phyloP scores from a whole-genome alignment of 805 yeast genomes.

The Lipomyces orientalis region DNA sequence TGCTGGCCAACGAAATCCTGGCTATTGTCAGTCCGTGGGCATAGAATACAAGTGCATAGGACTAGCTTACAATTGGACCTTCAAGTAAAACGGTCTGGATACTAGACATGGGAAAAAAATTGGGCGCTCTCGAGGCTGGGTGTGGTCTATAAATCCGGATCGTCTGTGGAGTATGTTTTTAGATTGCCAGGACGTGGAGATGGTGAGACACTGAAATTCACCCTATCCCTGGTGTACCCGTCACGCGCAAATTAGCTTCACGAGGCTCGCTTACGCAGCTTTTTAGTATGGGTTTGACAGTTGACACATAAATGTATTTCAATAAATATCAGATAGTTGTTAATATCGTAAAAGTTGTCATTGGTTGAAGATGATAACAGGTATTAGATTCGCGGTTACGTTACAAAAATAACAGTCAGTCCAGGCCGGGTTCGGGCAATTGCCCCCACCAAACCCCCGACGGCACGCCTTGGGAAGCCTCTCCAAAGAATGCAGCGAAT shows the following conservation, averaged over 20 bases:
- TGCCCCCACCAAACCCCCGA: neutral
- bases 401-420: neutral
- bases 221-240: neutral
- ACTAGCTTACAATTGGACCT: constrained; percentile 22
- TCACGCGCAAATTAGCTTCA: neutral
- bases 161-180: neutral
- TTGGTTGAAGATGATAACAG: neutral
- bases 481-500: no score
- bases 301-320: no score
- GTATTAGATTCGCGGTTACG: neutral
- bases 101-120: neutral
- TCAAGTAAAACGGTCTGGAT: constrained; percentile 8
- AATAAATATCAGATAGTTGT: no score
- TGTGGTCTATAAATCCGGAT: neutral
- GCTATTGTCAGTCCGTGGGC: neutral
- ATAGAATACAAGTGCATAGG: neutral
- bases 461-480: neutral
- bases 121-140: neutral
- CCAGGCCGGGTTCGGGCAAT: neutral
- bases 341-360: neutral
- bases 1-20: constrained; percentile 62
- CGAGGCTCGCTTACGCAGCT: neutral
- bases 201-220: neutral
- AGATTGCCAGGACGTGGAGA: neutral
- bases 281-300: no score